These are phyloP conservation scores for Chiua sp. DNA, from an alignment of 1,284 basidiomycete genomes.

Conservation along the genomic window DNA sequence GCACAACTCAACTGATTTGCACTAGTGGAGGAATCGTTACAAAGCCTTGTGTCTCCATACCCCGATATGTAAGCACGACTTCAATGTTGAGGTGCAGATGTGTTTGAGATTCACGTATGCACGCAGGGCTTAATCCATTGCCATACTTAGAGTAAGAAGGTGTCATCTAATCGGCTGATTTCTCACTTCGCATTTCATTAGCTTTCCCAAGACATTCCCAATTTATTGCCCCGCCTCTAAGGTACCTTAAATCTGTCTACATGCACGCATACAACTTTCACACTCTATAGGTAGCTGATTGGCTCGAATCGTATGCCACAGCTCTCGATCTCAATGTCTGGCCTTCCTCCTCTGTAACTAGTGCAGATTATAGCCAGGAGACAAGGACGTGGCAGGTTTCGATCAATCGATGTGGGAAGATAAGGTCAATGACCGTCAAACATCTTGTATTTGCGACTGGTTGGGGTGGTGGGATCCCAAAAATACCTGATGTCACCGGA, in stretches of 20 bases:
- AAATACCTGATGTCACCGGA: slow-evolving; percentile 36
- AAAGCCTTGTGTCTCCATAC: slow-evolving; percentile 36
- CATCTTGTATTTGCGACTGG: slow-evolving; percentile 48
- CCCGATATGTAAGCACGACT: slow-evolving; percentile 33
- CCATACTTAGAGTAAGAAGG: slow-evolving; percentile 31
- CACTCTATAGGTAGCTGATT: slow-evolving; percentile 41
- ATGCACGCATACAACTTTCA: slow-evolving; percentile 2
- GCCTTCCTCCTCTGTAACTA: slow-evolving; percentile 50
- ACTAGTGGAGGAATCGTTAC: slow-evolving; percentile 41
- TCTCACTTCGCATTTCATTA: slow-evolving; percentile 1
- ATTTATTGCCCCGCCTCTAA: slow-evolving; percentile 40
- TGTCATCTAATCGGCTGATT: background rate
- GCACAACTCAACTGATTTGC: slow-evolving; percentile 1
- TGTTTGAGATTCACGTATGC: background rate
- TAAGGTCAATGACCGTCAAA: slow-evolving; percentile 39
- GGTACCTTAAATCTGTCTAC: slow-evolving; percentile 19
- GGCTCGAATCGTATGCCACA: slow-evolving; percentile 63
- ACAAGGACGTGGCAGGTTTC: slow-evolving; percentile 44
- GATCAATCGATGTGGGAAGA: slow-evolving; percentile 33
- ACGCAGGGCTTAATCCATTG: slow-evolving; percentile 27
- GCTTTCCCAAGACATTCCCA: slow-evolving; percentile 46
- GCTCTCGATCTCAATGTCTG: slow-evolving; percentile 62
- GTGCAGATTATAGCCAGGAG: slow-evolving; percentile 41
- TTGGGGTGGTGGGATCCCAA: slow-evolving; percentile 41
- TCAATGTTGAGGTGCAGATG: background rate